Evolutionary conservation across 306 rosid species (phyloP).

Genomic region (Macrotyloma uniflorum): DNA sequence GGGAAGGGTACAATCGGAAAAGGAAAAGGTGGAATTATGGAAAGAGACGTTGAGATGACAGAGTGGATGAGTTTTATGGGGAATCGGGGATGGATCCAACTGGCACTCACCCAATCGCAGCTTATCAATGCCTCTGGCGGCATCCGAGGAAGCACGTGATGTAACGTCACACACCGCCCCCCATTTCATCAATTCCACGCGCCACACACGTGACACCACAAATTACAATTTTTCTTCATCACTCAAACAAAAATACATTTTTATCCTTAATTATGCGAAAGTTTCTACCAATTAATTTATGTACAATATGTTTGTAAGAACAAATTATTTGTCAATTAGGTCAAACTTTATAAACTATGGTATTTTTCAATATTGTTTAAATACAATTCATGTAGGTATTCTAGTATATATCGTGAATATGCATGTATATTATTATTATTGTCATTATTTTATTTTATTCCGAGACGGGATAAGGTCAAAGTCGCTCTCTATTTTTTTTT

Average conservation of each 20-base stretch:
- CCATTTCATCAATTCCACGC: slow-evolving; percentile 20
- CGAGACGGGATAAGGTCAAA: background rate
- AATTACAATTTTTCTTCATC: too few relatives aligned
- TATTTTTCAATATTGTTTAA: too few relatives aligned
- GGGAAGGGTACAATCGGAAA: slow-evolving; percentile 37
- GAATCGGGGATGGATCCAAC: slow-evolving; percentile 58
- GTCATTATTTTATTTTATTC: background rate
- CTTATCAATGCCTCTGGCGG: slow-evolving; percentile 37
- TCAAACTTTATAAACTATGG: too few relatives aligned
- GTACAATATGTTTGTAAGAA: too few relatives aligned
- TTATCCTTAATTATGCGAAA: too few relatives aligned
- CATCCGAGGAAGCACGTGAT: slow-evolving; percentile 69
- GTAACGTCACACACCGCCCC: slow-evolving; percentile 36
- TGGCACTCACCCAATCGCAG: slow-evolving; percentile 53
- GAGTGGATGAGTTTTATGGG: slow-evolving; percentile 66
- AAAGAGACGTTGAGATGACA: slow-evolving; percentile 62
- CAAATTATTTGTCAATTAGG: too few relatives aligned
- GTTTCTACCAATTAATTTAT: too few relatives aligned
- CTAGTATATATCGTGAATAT: background rate
- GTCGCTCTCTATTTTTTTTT: background rate
- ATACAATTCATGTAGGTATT: background rate
- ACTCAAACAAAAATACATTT: too few relatives aligned
- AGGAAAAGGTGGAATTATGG: background rate
- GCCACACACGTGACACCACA: slow-evolving; percentile 26
- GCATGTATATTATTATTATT: background rate